phyloP scores from a whole-genome alignment of 2,329 filamentous ascomycete genomes.

The Aspergillus oerlinghausenensis region DNA sequence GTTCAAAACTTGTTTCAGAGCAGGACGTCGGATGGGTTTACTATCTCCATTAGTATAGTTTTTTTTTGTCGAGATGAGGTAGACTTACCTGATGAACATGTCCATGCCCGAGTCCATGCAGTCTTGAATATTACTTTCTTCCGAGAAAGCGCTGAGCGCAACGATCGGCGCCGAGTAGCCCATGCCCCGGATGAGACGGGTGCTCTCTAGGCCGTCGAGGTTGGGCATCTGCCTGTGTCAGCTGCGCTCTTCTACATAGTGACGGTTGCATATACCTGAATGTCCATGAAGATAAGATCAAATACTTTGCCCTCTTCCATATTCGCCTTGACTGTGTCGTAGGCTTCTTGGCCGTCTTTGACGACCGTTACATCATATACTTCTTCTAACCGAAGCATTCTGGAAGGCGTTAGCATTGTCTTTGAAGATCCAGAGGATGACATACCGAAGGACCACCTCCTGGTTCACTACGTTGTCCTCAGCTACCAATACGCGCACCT shows the following conservation, averaged over 20 bases:
- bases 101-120: slow-evolving; percentile 89
- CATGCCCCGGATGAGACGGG: slow-evolving; percentile 75
- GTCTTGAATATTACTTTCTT: slow-evolving; percentile 83
- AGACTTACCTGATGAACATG: slow-evolving; percentile 62
- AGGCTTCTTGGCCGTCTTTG: slow-evolving; percentile 80
- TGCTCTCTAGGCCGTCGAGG: slow-evolving; percentile 82
- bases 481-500: slow-evolving; percentile 73
- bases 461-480: slow-evolving; percentile 69
- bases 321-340: slow-evolving; percentile 75
- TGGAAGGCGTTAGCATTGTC: neutral
- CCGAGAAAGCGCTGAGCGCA: slow-evolving; percentile 82
- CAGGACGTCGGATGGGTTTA: slow-evolving; percentile 72
- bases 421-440: no score
- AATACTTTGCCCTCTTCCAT: slow-evolving; percentile 71
- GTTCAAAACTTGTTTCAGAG: slow-evolving; percentile 78
- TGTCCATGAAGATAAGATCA: slow-evolving; percentile 93
- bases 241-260: neutral
- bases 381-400: slow-evolving; percentile 52
- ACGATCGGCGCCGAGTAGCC: slow-evolving; percentile 87
- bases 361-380: slow-evolving; percentile 75
- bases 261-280: slow-evolving; percentile 42
- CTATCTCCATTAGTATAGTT: slow-evolving; percentile 5
- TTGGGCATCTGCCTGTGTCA: slow-evolving; percentile 67
- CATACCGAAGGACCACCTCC: slow-evolving; percentile 53
- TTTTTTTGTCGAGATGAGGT: neutral